Percentiles rank a stretch among this genome's conserved stretches.
Conservation (phyloP, 2,329 filamentous ascomycete genomes). For the Aspergillus udagawae region DNA sequence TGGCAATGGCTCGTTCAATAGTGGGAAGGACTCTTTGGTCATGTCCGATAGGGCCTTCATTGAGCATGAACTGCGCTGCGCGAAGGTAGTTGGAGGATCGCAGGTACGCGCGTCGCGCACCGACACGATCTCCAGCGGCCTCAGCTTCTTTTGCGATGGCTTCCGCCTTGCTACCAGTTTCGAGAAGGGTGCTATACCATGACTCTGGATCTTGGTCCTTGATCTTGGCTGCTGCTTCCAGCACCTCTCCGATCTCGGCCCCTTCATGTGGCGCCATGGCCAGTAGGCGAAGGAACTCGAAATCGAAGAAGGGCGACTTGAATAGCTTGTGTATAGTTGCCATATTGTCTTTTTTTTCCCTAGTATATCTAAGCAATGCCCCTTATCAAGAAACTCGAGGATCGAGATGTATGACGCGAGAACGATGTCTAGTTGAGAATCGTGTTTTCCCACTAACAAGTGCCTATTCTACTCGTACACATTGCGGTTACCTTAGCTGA, state of each 20-base stretch:
- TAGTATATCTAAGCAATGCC: too few species aligned
- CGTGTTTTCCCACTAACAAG: background rate
- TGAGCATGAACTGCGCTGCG: constrained; percentile 33
- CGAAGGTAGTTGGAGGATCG: constrained; percentile 42
- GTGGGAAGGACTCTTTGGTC: constrained; percentile 27
- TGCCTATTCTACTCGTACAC: background rate
- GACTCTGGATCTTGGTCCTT: constrained; percentile 35
- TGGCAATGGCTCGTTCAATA: constrained; percentile 18
- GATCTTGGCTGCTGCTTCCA: constrained; percentile 38
- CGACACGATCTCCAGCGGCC: constrained; percentile 23
- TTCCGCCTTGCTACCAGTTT: constrained; percentile 30
- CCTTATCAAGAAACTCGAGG: background rate
- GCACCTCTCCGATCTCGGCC: constrained; percentile 39
- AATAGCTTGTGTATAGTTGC: constrained; percentile 31
- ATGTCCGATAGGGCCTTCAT: constrained; percentile 7
- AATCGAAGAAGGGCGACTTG: constrained; percentile 38
- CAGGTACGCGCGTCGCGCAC: constrained; percentile 36
- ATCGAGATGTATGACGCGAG: background rate
- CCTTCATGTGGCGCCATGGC: constrained; percentile 35
- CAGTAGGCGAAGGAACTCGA: constrained; percentile 42
- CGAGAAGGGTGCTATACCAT: constrained; percentile 39
- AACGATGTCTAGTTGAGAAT: background rate
- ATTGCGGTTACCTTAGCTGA: background rate
- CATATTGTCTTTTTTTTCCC: background rate
- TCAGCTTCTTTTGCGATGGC: constrained; percentile 32